Evolutionary conservation across 805 yeast genomes (phyloP).

Genomic region (Candida endomychidarum): DNA sequence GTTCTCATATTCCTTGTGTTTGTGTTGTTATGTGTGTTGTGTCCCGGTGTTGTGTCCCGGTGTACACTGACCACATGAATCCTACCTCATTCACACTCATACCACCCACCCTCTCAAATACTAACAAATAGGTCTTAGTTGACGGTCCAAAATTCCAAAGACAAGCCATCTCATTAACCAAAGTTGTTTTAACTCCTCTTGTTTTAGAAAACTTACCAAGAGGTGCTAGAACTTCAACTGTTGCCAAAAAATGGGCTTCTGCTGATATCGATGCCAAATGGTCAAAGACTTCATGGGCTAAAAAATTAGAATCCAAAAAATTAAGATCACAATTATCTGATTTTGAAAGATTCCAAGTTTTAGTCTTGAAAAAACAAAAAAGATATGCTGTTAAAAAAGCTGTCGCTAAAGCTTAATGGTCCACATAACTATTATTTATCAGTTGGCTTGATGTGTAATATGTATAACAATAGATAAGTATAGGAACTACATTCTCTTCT

Average conservation of each 20-base stretch:
- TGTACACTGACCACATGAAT: too few relatives aligned
- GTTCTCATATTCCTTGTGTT: too few relatives aligned
- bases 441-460: too few relatives aligned
- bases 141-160: slow-evolving; percentile 97
- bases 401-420: slow-evolving; percentile 94
- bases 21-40: too few relatives aligned
- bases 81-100: too few relatives aligned
- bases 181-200: slow-evolving; percentile 90
- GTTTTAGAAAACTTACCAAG: slow-evolving; percentile 86
- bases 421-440: too few relatives aligned
- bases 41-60: neutral
- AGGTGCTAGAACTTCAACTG: slow-evolving; percentile 85
- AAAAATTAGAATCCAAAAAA: slow-evolving; percentile 94
- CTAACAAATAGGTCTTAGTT: slow-evolving; percentile 68
- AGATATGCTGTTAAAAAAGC: slow-evolving; percentile 93
- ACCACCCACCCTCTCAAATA: slow-evolving; percentile 13
- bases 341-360: slow-evolving; percentile 99
- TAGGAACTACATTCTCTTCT: too few relatives aligned
- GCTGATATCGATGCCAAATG: slow-evolving; percentile 87
- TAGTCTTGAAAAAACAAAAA: slow-evolving; percentile 96
- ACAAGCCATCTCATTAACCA: slow-evolving; percentile 85
- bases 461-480: too few relatives aligned
- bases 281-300: slow-evolving; percentile 95
- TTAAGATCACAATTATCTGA: slow-evolving; percentile 92
- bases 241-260: slow-evolving; percentile 91